Conservation (phyloP, 768 basidiomycete species). For the Lactifluus volemus region DNA sequence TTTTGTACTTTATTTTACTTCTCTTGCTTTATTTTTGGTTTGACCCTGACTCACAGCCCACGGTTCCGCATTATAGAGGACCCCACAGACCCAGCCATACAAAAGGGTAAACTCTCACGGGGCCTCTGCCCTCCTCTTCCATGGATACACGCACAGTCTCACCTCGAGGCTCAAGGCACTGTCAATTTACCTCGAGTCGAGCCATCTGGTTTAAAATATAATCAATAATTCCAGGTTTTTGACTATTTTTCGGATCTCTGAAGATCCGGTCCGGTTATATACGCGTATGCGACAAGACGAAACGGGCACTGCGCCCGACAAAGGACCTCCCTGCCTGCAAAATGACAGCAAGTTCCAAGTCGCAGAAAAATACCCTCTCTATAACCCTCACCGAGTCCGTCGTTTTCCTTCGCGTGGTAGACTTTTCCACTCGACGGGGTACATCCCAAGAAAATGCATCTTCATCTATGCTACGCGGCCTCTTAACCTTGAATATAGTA, state of each 20-base stretch:
- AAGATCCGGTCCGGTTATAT: neutral
- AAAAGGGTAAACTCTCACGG: neutral
- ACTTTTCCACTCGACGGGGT: conserved; percentile 26
- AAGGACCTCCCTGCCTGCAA: neutral
- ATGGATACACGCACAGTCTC: neutral
- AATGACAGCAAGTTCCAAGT: neutral
- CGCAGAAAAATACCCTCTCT: conserved; percentile 26
- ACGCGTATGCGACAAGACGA: neutral
- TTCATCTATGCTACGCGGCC: conserved; percentile 55
- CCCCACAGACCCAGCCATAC: neutral
- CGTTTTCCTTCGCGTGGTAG: conserved; percentile 41
- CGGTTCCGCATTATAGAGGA: neutral
- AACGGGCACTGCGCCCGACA: neutral
- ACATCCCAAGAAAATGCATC: conserved; percentile 28
- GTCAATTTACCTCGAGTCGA: neutral
- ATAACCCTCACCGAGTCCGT: conserved; percentile 48
- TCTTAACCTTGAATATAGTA: conserved; percentile 49
- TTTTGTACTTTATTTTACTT: neutral
- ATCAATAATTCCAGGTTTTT: neutral
- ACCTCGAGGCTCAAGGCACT: neutral
- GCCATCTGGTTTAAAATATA: neutral
- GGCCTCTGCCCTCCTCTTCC: neutral
- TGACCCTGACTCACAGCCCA: neutral
- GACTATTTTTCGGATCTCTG: neutral
- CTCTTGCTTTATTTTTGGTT: neutral